Conservation (phyloP, 2,329 filamentous ascomycete genomes). For the Sarocladiaceae sp. region DNA sequence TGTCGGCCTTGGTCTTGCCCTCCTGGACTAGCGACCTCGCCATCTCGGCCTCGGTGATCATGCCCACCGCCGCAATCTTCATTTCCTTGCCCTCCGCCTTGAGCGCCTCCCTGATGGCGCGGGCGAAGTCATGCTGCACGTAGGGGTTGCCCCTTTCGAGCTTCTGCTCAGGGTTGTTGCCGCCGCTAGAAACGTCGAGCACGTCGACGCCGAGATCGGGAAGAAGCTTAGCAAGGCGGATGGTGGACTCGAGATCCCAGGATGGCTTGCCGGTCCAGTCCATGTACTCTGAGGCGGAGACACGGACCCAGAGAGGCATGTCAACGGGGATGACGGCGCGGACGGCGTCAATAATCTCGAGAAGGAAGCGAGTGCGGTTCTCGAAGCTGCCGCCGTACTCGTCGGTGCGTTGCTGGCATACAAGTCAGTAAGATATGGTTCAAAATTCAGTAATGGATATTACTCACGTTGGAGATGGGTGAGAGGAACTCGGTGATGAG, state of each 20-base stretch:
- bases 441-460: not conserved
- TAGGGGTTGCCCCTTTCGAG: conserved; percentile 59
- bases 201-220: conserved; percentile 72
- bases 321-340: conserved; percentile 44
- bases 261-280: conserved; percentile 37
- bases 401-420: conserved; percentile 47
- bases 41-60: conserved; percentile 62
- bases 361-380: conserved; percentile 57
- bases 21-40: conserved; percentile 54
- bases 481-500: conserved; percentile 55
- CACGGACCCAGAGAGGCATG: conserved; percentile 52
- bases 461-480: conserved; percentile 36
- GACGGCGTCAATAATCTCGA: conserved; percentile 46
- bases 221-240: conserved; percentile 43
- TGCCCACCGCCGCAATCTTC: conserved; percentile 67
- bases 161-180: conserved; percentile 57
- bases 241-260: conserved; percentile 62
- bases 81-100: conserved; percentile 41
- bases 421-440: not conserved
- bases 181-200: conserved; percentile 74
- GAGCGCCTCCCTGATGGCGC: conserved; percentile 62
- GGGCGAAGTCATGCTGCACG: conserved; percentile 64
- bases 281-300: conserved; percentile 60
- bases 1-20: conserved; percentile 27
- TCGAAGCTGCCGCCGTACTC: conserved; percentile 59